phyloP scores from a whole-genome alignment of 1,139 yeast genomes.

The Komagataea norvegica region DNA sequence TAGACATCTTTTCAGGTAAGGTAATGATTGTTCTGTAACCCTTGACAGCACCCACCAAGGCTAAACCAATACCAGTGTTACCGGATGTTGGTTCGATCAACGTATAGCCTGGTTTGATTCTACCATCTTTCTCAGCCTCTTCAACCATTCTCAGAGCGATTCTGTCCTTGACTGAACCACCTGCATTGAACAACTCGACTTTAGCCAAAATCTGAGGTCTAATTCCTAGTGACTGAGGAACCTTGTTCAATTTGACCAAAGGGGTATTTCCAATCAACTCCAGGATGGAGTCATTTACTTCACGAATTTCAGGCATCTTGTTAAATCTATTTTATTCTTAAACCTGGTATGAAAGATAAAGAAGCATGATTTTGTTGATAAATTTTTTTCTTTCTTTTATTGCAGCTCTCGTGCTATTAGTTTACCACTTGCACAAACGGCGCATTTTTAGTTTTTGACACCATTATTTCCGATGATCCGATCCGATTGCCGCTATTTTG shows the following conservation, averaged over 20 bases:
- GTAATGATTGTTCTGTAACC: conserved; percentile 88
- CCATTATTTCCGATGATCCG: too few species aligned
- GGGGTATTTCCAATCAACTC: conserved; percentile 86
- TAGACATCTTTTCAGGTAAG: conserved; percentile 89
- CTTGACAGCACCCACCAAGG: conserved; percentile 79
- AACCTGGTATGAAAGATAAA: too few species aligned
- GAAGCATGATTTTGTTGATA: too few species aligned
- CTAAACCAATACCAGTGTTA: conserved; percentile 85
- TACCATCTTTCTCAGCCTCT: conserved; percentile 76
- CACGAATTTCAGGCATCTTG: conserved; percentile 5
- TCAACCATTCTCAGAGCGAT: conserved; percentile 86
- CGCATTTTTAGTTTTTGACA: conserved; percentile 7
- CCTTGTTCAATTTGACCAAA: conserved; percentile 63
- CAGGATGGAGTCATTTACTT: conserved; percentile 48
- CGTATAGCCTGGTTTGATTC: conserved; percentile 81
- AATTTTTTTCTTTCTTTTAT: too few species aligned
- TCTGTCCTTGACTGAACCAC: conserved; percentile 93
- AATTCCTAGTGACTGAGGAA: conserved; percentile 74
- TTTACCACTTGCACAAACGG: conserved; percentile 10
- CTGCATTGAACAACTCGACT: conserved; percentile 83
- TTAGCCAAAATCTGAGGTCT: conserved; percentile 84
- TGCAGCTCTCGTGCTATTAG: background rate
- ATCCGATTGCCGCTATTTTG: too few species aligned
- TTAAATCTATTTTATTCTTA: too few species aligned
- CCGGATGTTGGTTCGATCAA: conserved; percentile 89